Conservation (phyloP, 345 rosid species). For the Populus ilicifolia region DNA sequence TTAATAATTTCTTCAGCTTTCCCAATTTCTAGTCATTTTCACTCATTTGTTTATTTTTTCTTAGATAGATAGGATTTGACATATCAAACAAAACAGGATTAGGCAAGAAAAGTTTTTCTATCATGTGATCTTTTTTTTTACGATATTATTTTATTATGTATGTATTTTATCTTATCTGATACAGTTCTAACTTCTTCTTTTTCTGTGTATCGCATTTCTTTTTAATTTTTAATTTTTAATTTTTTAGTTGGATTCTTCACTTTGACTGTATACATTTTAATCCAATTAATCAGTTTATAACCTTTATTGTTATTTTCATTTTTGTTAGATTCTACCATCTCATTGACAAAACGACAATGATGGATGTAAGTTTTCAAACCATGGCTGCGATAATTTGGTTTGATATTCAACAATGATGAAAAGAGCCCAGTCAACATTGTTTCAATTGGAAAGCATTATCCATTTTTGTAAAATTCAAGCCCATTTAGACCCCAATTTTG, state of each 20-base stretch:
- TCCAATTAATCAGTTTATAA: no score
- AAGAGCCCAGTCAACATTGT: background rate
- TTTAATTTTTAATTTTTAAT: no score
- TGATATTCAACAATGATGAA: background rate
- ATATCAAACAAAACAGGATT: no score
- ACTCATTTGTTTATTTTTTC: background rate
- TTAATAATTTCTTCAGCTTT: background rate
- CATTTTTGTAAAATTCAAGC: background rate
- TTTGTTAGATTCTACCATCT: background rate
- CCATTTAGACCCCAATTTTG: background rate
- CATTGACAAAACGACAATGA: background rate
- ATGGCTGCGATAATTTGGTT: background rate
- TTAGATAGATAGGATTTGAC: background rate
- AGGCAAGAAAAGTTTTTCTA: background rate
- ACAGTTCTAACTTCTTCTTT: no score
- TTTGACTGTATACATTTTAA: no score
- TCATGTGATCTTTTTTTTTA: background rate
- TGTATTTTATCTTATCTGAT: no score
- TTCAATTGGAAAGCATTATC: background rate
- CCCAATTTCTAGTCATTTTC: background rate
- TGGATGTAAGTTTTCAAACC: background rate
- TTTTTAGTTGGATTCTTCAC: no score
- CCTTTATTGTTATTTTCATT: background rate
- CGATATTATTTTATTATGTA: no score
- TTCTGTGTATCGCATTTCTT: no score